Conservation (phyloP, 176 grass and related monocot genomes). For the Metroxylon sagu region DNA sequence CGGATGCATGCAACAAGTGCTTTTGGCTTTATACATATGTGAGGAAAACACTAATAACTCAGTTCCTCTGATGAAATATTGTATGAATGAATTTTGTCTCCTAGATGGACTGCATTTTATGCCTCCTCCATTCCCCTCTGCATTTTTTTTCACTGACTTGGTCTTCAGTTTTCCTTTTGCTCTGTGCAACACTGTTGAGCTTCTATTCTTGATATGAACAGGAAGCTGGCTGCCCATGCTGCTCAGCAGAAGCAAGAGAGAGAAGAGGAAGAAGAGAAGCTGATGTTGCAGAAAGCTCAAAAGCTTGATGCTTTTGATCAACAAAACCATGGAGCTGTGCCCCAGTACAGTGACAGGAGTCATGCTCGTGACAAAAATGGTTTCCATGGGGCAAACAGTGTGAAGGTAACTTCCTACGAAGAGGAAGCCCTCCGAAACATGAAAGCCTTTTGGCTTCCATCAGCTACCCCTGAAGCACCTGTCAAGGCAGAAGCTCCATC, state of each 20-base stretch:
- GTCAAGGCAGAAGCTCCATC: conserved; percentile 54
- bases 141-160: too few species aligned
- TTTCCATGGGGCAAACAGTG: background rate
- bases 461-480: conserved; percentile 69
- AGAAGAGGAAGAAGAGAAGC: background rate
- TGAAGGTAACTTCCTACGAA: background rate
- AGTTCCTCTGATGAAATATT: too few species aligned
- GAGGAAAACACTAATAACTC: too few species aligned
- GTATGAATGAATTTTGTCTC: too few species aligned
- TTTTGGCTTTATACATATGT: too few species aligned
- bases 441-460: conserved; percentile 98
- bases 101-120: too few species aligned
- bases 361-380: background rate
- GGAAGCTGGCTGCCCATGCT: background rate
- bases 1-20: too few species aligned
- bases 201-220: background rate
- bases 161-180: too few species aligned
- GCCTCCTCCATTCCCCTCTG: too few species aligned
- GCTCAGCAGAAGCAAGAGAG: background rate
- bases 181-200: too few species aligned
- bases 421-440: conserved; percentile 74
- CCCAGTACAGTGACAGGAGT: background rate
- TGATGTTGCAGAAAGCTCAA: too few species aligned
- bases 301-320: background rate
- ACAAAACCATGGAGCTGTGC: background rate